Base-by-base conservation (phyloP, 225 moss, liverwort and hornwort species). In the Marchantia paleacea region DNA sequence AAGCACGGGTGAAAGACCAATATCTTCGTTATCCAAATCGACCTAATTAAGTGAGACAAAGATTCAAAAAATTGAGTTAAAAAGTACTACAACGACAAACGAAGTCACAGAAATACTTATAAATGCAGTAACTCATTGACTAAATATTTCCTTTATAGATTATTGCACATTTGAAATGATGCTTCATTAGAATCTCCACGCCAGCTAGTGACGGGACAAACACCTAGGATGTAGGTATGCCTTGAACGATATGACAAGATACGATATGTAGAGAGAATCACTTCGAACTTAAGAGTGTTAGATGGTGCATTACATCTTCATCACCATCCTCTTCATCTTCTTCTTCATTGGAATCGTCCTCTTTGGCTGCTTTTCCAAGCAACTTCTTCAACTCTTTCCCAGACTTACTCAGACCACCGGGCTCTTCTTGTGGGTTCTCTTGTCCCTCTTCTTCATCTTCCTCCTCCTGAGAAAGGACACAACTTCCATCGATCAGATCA, bases 21-120 rank as follows among this genome's bases (percentile, higher is more conserved):
- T 93, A 80, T 99, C 99, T 73, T 97, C 97, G 71, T 95, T 92
- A 80, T 99, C 99, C 89, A 99, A 87, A 86, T 95, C 97, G 70
- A 92, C 90, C 95, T 99, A 81, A 28, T 80, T 58, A 49, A 75
- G 76, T 55, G 12, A 11, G 11, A 52, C 1, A 73, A 4, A 55
- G 7, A 52, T 75, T 7, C 54, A 26, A 9, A 49, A 51, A n/a
- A 52, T 10, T 29, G 3, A 61, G 66, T 66, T 66, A 62, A 22
- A 22, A 22, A 62, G 10, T 6, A 16, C 62, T 3, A 24, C 62
- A 24, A 19, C 24, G 18, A 24, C n/a, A 39, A 39, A 39, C 39
- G 39, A 39, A 39, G 39, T 39, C 39, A 39, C 3, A 39, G 39
- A 39, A 39, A 39, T 2, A 39, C 39, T 39, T 39, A 2, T 39